Evolutionary conservation across 1,284 basidiomycete genomes (phyloP), one percentile per base, ranked within the genome.

Genomic region (Termitomyces sp.): DNA sequence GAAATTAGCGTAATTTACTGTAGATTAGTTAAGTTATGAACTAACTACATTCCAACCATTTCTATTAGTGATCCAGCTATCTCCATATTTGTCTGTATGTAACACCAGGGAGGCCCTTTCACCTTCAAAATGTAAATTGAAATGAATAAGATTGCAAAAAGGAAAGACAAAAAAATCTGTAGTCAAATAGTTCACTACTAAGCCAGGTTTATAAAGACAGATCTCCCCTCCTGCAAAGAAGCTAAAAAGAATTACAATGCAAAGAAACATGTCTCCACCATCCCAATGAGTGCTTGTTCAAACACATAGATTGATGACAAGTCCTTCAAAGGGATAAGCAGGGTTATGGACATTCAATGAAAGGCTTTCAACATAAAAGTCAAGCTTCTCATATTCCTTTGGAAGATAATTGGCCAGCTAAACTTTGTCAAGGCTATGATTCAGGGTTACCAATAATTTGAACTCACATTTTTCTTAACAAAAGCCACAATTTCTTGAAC

Each of bases 331-430:
- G 2, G 45, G 33, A 24, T 46, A 37, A 1, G 14, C 45, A 2
- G 19, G 45, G n/a, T 19, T 21, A 3, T 24, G 1, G 14, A 18
- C 30, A 26, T 42, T 16, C 5, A 50, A 31, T 4, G 48, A 40
- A 42, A 50, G 48, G 11, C 4, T 9, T 5, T 43, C 33, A 11
- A 43, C 41, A 19, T 50, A 50, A 4, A n/a, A 13, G 3, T 4
- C 24, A 1, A 50, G 40, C 9, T 34, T 3, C 0, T 24, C 30
- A 28, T 50, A 35, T 2, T 42, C 31, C 14, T 50, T 35, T 6
- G 48, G 48, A 5, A 50, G 40, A n/a, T 50, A 26, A 37, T 50
- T 33, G 5, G 14, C 2, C 5, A 50, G 14, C 48, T 50, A 13
- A n/a, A 49, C n/a, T n/a, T n/a, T n/a, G n/a, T n/a, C n/a, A n/a